Evolutionary conservation across 139 green algal genomes (phyloP), one percentile per base, ranked within the genome.

Genomic region (Gonium pectorale): DNA sequence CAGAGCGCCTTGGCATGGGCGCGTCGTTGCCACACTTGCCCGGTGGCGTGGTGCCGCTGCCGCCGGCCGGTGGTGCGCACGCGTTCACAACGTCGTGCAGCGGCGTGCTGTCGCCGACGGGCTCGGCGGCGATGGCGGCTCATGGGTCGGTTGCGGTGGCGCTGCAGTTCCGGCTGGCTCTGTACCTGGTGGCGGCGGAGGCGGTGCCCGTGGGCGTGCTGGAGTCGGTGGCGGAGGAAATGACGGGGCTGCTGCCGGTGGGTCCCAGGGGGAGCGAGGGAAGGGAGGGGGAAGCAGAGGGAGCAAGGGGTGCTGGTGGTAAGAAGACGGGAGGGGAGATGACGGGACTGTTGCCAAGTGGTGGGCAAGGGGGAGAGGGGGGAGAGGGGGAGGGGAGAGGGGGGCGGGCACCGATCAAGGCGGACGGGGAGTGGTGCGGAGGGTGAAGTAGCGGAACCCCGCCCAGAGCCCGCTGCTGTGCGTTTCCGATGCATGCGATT

Each of bases 141-240:
- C n/a, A n/a, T n/a, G n/a, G n/a, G n/a, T n/a, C n/a, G n/a, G n/a
- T n/a, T n/a, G n/a, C n/a, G n/a, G n/a, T n/a, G n/a, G n/a, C 19
- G 37, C 35, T 54, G 35, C 74, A 54, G 9, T 70, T 81, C 27
- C 74, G 74, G 4, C 52, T 81, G 56, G 74, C 74, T 24, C 56
- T 81, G 38, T 81, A 81, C 74, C 26, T 81, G 37, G 74, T 81
- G 38, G 69, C 74, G 8, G 15, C 38, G 2, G 74, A 81, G 6
- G 0, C 74, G 38, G 54, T 64, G 56, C 74, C 74, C 21, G 74
- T 3, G 38, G 40, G 38, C 1, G 56, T 81, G 54, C 74, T 81
- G 74, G 74, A 81, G 8, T 54, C 74, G 59, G 74, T 70, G 74
- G 54, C 74, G 35, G 54, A 67, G 52, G 74, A 81, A 56, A 69